A percentile compares a stretch with the other conserved stretches of the same genome.
Conservation (phyloP, 2,329 filamentous ascomycete species). For the Daldinia sp. region DNA sequence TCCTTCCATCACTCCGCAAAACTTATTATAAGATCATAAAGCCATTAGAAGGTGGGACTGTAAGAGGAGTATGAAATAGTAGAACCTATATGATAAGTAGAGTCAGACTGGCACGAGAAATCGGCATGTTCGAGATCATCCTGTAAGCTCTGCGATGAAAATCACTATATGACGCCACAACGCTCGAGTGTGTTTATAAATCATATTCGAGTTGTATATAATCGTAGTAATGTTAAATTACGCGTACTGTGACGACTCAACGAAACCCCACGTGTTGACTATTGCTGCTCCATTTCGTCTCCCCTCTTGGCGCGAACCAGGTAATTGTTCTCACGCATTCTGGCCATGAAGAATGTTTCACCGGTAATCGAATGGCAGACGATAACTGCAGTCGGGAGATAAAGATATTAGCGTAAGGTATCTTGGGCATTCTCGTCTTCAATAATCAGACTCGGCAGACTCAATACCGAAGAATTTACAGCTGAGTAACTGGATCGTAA, state of each 20-base stretch:
- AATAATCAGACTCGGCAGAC: slow-evolving; percentile 22
- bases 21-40: no score
- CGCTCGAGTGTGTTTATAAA: background rate
- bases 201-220: background rate
- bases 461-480: slow-evolving; percentile 13
- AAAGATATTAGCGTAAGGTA: background rate
- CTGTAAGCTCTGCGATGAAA: background rate
- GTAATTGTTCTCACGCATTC: background rate
- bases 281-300: background rate
- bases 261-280: background rate
- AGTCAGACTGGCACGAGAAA: background rate
- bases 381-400: background rate
- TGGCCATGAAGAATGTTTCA: background rate
- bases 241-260: background rate
- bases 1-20: background rate
- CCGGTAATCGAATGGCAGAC: background rate
- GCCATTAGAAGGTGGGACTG: background rate
- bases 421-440: no score
- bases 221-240: background rate
- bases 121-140: background rate
- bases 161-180: background rate
- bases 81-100: background rate
- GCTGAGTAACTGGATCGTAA: slow-evolving; percentile 22
- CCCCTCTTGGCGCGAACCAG: background rate
- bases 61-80: background rate